phyloP scores from a whole-genome alignment of 768 basidiomycete species.

The Jaapia argillacea region DNA sequence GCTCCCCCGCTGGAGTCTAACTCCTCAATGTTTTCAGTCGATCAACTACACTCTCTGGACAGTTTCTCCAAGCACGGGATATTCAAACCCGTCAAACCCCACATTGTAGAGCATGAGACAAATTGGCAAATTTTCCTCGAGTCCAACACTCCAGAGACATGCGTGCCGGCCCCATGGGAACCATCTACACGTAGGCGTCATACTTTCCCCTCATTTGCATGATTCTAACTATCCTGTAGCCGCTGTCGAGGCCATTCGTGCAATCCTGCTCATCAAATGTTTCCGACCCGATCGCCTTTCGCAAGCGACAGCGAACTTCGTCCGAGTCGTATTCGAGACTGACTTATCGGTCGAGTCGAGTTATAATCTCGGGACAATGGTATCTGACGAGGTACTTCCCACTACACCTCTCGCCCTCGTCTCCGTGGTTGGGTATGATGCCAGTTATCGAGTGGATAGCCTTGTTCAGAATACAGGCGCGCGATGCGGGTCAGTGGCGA shows the following conservation, averaged over 20 bases:
- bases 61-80: constrained; percentile 60
- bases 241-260: constrained; percentile 64
- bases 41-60: constrained; percentile 61
- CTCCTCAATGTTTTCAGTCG: constrained; percentile 44
- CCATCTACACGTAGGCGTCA: constrained; percentile 58
- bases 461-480: constrained; percentile 69
- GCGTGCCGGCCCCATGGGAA: constrained; percentile 74
- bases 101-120: constrained; percentile 49
- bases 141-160: constrained; percentile 53
- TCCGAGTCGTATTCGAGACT: constrained; percentile 63
- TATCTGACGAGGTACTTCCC: constrained; percentile 68
- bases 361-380: constrained; percentile 71
- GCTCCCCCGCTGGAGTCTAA: constrained; percentile 23
- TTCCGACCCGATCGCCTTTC: constrained; percentile 88
- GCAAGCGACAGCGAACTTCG: constrained; percentile 72
- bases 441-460: constrained; percentile 92
- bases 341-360: constrained; percentile 69
- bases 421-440: constrained; percentile 94
- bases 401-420: constrained; percentile 82
- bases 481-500: constrained; percentile 84
- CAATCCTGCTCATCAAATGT: constrained; percentile 77
- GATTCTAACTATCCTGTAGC: constrained; percentile 29
- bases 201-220: not conserved
- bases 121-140: constrained; percentile 69
- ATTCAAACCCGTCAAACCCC: constrained; percentile 67